A percentile compares a stretch with the other conserved stretches of the same genome.
Evolutionary conservation across 352 stramenopile genomes (phyloP).

Genomic region (Globisporangium barbulae): DNA sequence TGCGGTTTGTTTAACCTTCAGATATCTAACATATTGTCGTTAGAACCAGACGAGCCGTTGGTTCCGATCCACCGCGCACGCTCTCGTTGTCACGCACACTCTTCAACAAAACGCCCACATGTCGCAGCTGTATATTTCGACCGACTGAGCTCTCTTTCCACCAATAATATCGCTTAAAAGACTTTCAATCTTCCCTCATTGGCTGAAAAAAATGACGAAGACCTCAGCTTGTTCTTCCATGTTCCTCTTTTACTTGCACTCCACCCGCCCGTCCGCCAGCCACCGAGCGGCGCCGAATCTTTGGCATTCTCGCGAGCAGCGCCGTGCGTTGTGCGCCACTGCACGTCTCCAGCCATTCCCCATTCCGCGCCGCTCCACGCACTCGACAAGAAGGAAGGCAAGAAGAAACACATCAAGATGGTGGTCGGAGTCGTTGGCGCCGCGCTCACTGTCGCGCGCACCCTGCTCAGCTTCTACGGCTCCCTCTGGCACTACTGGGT

Average conservation of each 20-base stretch:
- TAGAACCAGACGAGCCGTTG: background rate
- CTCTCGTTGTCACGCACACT: background rate
- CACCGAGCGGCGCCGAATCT: conserved; percentile 5
- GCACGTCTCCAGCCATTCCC: conserved; percentile 1
- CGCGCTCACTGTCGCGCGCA: conserved; percentile 24
- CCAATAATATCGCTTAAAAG: background rate
- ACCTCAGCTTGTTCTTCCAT: background rate
- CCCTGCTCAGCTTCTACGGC: conserved; percentile 74
- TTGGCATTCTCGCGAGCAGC: conserved; percentile 2
- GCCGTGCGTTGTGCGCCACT: background rate
- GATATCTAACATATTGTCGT: too few relatives aligned
- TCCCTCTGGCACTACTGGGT: conserved; percentile 80
- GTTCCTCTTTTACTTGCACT: conserved; percentile 1
- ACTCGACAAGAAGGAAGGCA: background rate
- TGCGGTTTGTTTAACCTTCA: too few relatives aligned
- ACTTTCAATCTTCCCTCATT: background rate
- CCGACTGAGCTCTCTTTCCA: background rate
- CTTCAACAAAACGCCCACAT: conserved; percentile 7
- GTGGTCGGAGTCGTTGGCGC: conserved; percentile 29
- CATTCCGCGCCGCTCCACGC: conserved; percentile 10
- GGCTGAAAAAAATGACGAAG: background rate
- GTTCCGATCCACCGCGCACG: background rate
- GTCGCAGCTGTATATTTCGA: conserved; percentile 1
- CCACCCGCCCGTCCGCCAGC: background rate
- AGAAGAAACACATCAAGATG: conserved; percentile 18